Base-by-base conservation (phyloP, 1,284 basidiomycete species). In the Schizophyllum commune region DNA sequence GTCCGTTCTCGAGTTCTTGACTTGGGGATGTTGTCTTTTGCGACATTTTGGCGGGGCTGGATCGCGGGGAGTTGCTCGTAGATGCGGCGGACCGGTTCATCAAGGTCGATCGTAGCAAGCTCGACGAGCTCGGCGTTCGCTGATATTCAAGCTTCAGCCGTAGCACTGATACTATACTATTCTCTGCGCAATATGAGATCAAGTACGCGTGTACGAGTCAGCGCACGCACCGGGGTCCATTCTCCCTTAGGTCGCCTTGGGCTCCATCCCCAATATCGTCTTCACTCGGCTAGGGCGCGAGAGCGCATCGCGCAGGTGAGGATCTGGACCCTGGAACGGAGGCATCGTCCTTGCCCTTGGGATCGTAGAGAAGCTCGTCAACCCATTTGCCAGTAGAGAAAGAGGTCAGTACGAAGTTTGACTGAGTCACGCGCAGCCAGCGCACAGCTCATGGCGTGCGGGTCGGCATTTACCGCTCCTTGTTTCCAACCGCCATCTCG, bases 281-380 rank as follows among this genome's bases (percentile, higher is more conserved):
- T 86, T 92, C 62, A 98, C 91, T 73, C 96, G 93, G 70, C 89
- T 91, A 0, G 91, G 86, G 21, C 94, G 81, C 4, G 98, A 90
- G 73, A 99, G 47, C 80, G 79, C 59, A 82, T 79, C 67, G 83
- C 81, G 75, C 93, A 96, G 17, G 79, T 81, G 73, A 99, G 98
- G 78, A 98, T 99, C 7, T 76, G 68, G 61, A 88, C 79, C 91
- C 95, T 57, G 89, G 81, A 0, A 99, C 92, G 1, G 86, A 83
- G 1, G 97, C 97, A 69, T 99, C 91, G 77, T 99, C 99, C 86
- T 98, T 98, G 52, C 97, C 97, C 55, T 86, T 89, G 4, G 82
- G 73, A 66, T 91, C 87, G 58, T 79, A 85, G 60, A 99, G 84
- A 71, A 96, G 94, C 62, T 99, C 86, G 15, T 97, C 97, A 62